phyloP scores from a whole-genome alignment of 2,329 filamentous ascomycete genomes.

The Verticillium albo-atrum region DNA sequence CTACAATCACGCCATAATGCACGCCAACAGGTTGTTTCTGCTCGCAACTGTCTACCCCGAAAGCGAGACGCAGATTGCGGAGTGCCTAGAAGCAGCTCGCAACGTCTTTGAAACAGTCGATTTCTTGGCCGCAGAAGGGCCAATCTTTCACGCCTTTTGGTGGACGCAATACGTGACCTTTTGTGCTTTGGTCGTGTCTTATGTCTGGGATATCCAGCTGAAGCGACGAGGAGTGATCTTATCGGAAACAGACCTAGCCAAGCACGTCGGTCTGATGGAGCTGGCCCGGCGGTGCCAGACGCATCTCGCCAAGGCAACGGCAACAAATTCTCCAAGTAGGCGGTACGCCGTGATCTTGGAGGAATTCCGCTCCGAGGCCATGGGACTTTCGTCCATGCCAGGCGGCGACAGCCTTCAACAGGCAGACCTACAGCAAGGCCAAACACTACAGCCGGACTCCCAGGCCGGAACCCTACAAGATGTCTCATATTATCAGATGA shows the following conservation, averaged over 20 bases:
- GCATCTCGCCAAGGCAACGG: constrained; percentile 26
- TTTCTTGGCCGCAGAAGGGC: constrained; percentile 9
- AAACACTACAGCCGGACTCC: neutral
- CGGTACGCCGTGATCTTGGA: constrained; percentile 16
- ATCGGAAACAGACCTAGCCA: neutral
- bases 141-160: constrained; percentile 45
- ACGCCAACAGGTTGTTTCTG: constrained; percentile 51
- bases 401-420: neutral
- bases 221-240: constrained; percentile 10
- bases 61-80: neutral
- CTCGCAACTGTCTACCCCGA: constrained; percentile 21
- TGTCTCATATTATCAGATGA: neutral
- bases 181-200: constrained; percentile 47
- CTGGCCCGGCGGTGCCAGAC: constrained; percentile 34
- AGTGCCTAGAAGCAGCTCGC: constrained; percentile 6
- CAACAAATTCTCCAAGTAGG: constrained; percentile 14
- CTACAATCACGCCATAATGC: constrained; percentile 50
- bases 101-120: constrained; percentile 11
- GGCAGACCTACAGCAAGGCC: neutral
- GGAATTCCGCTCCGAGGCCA: constrained; percentile 13
- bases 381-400: constrained; percentile 6
- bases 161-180: constrained; percentile 51
- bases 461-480: neutral
- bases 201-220: constrained; percentile 49
- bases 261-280: constrained; percentile 23